Base-by-base conservation (phyloP, 164 flowering plant species). In the Vitis amurensis region DNA sequence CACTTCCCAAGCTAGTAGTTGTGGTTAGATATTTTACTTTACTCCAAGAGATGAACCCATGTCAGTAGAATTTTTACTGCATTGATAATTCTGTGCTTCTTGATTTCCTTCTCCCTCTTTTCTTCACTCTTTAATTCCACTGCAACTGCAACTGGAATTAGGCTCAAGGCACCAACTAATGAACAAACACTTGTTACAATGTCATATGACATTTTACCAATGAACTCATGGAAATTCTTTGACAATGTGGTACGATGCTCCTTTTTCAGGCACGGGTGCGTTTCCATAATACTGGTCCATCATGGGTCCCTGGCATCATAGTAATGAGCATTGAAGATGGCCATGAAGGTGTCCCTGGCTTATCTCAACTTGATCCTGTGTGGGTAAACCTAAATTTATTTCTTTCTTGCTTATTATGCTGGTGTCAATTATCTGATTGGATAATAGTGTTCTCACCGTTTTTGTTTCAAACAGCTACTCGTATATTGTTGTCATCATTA, bases 251-350 rank as follows among this genome's bases (percentile, higher is more conserved):
- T n/a, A 47, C 47, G 29, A 44, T 3, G 12, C 66, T 59, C 44
- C 19, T 51, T 63, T n/a, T 63, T 5, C 82, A 95, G 99, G 88
- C 84, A 80, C 83, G 98, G 37, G 92, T 90, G 19, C 85, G 83
- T 13, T 94, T 95, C 80, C 94, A 81, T 68, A 95, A 91, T 72
- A 81, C 82, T 63, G 99, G 97, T 66, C 88, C 89, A 37, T 92
- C 98, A 55, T 77, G 66, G 71, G 68, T 90, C 73, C 96, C 87
- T 57, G 99, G 99, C 17, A 73, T 88, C 57, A 90, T 95, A 71
- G 90, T 85, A 51, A 92, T 95, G 97, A 88, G 96, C 83, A 89
- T 95, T 77, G 97, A 92, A 84, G 99, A 95, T 81, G 97, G 99
- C 58, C 73, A 82, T 68, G 81, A 85, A 73, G 99, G 89, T 68